Evolutionary conservation across 345 rosid genomes (phyloP).

Genomic region (Carallia pectinifolia): DNA sequence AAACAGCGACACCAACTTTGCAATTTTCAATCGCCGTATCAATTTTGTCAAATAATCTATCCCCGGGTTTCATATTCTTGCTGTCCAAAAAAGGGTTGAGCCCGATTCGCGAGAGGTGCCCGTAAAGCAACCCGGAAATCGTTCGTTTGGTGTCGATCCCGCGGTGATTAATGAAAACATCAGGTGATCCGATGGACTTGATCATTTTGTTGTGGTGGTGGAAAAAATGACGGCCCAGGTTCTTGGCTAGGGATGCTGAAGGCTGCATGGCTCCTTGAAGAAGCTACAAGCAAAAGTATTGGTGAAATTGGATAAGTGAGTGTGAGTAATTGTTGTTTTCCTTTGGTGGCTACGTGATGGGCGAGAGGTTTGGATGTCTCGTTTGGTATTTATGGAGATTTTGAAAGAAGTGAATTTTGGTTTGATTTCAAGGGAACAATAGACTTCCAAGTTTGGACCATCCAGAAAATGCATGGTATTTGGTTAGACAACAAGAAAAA

Average conservation of each 20-base stretch:
- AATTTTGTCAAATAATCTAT: conserved; percentile 53
- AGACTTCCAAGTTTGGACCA: conserved; percentile 12
- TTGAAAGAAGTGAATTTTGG: neutral
- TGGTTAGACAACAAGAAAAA: neutral
- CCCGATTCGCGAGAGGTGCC: conserved; percentile 42
- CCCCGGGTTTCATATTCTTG: conserved; percentile 82
- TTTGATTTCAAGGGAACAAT: conserved; percentile 5
- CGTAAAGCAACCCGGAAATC: conserved; percentile 58
- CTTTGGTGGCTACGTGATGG: neutral
- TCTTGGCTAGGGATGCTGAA: conserved; percentile 24
- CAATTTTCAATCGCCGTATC: conserved; percentile 48
- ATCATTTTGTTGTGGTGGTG: conserved; percentile 7
- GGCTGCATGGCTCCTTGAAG: conserved; percentile 52
- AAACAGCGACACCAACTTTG: conserved; percentile 65
- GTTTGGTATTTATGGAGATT: no score
- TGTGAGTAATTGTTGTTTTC: no score
- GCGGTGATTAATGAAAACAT: conserved; percentile 82
- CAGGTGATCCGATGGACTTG: conserved; percentile 17
- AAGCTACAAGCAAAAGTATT: conserved; percentile 3
- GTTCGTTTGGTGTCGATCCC: conserved; percentile 78
- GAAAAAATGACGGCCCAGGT: conserved; percentile 21
- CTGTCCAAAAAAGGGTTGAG: conserved; percentile 66
- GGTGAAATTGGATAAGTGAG: neutral
- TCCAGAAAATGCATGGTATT: conserved; percentile 26
- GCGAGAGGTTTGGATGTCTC: no score